Base-by-base conservation (phyloP, 2,329 filamentous ascomycete genomes). In the Pseudogymnoascus sp. region DNA sequence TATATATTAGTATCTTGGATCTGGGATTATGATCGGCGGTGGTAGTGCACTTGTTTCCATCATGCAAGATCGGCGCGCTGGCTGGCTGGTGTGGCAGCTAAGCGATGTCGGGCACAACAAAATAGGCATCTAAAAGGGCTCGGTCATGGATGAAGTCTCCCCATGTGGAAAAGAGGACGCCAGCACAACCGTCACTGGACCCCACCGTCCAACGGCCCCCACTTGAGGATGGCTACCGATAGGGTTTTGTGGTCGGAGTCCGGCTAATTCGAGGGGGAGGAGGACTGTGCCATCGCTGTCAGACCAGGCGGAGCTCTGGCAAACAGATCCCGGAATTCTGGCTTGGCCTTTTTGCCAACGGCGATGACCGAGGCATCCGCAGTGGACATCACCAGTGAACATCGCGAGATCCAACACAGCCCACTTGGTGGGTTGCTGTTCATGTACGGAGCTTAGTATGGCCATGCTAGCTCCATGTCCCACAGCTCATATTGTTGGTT, bases 1-100 rank as follows among this genome's bases (percentile, higher is more conserved):
- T 53, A 53, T 5, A 56, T 26, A 56, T 33, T 56, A 11, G 47
- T 56, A 56, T 56, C 47, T 33, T 16, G 47, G 29, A 19, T 31
- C 47, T 33, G 47, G 47, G 47, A 56, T 56, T 56, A 56, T 56
- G 47, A 56, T 56, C 47, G 47, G n/a, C 47, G 47, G 47, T 56
- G 47, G 47, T 33, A 56, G 47, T n/a, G 26, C 26, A 31, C n/a
- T 56, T 19, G 47, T 56, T 56, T 33, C 47, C 47, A n/a, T 33
- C 47, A 56, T 56, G 47, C 47, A 56, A 56, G 47, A 56, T 56
- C 47, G n/a, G 10, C 47, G 26, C n/a, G 24, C 26, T 47, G 42
- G 29, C 26, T 56, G 26, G 29, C 47, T 56, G 47, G 47, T 56
- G 47, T 56, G 47, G 47, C 47, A 31, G n/a, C 47, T 56, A 19